Base-by-base conservation (phyloP, 345 rosid species). In the Citrus glauca region DNA sequence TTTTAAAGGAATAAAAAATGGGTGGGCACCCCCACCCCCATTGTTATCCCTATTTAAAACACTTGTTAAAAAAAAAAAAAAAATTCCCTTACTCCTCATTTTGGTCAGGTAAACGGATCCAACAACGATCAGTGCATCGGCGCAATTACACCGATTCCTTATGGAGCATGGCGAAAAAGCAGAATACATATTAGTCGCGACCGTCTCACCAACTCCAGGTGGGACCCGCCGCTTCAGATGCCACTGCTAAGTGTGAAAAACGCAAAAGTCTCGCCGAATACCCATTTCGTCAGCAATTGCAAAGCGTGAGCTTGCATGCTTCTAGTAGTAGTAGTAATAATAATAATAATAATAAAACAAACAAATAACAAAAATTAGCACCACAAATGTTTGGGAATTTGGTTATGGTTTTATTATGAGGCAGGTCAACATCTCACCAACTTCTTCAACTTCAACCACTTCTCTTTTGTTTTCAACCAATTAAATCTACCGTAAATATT, bases 351-450 rank as follows among this genome's bases (percentile, higher is more conserved):
- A 48, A 50, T 50, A 5, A 32, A 32, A 50, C 35, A 33, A 53
- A 53, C 7, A 53, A 53, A 53, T 5, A 53, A 53, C 4, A 16
- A 53, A 53, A 53, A 53, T 17, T 53, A 5, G 7, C 57, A 19
- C 57, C 57, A 13, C 50, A 45, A 11, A 13, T 0, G 13, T 0
- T 42, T 45, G 16, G 50, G 50, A 45, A 45, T 45, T 11, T 45
- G 16, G 17, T 17, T 11, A 10, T 13, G 50, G 17, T 45, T 11
- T 45, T 45, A 45, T 45, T 1, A 13, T 1, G 14, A 45, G 50
- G 0, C 19, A 3, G 4, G 78, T 76, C 78, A 66, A 61, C 55
- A 8, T 76, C 78, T 66, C 78, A 76, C 72, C 78, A 76, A 76
- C 78, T 65, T 66, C 16, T 45, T 64, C 72, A 66, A 76, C 78